Percentiles rank a stretch among this genome's conserved stretches.
Conservation (phyloP, 2,329 filamentous ascomycete genomes). For the Diaporthe eres region DNA sequence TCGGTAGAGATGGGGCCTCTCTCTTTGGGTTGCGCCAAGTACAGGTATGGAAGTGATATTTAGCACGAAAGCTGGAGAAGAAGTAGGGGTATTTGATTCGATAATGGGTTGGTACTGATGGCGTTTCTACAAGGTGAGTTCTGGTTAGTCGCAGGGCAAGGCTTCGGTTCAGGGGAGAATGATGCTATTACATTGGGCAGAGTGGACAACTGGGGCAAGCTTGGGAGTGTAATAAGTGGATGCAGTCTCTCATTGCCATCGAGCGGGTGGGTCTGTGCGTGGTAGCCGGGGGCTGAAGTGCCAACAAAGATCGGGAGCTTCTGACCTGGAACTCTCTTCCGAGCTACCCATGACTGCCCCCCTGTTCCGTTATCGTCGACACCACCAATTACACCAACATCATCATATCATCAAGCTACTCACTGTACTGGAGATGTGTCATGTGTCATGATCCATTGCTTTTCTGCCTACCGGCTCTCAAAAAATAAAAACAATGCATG, state of each 20-base stretch:
- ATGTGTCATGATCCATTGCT: background rate
- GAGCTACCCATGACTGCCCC: background rate
- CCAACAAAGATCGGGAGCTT: constrained; percentile 4
- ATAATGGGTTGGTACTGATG: background rate
- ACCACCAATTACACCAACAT: background rate
- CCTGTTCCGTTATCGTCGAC: background rate
- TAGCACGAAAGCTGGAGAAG: background rate
- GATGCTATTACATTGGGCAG: constrained; percentile 32
- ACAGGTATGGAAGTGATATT: background rate
- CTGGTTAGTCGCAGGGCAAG: background rate
- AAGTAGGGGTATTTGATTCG: background rate
- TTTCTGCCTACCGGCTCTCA: background rate
- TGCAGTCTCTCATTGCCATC: constrained; percentile 7
- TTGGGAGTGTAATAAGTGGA: constrained; percentile 31
- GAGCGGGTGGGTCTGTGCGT: constrained; percentile 22
- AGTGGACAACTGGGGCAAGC: constrained; percentile 21
- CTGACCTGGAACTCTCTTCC: background rate
- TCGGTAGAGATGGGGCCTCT: background rate
- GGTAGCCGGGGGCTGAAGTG: background rate
- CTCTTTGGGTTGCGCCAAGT: background rate
- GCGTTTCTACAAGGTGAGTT: constrained; percentile 1
- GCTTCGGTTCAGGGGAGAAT: constrained; percentile 29
- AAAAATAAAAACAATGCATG: background rate
- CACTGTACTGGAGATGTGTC: background rate
- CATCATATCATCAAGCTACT: background rate